These are phyloP conservation scores for Psilocybe mexicana DNA, from an alignment of 1,284 basidiomycete genomes.

Conservation along the genomic window DNA sequence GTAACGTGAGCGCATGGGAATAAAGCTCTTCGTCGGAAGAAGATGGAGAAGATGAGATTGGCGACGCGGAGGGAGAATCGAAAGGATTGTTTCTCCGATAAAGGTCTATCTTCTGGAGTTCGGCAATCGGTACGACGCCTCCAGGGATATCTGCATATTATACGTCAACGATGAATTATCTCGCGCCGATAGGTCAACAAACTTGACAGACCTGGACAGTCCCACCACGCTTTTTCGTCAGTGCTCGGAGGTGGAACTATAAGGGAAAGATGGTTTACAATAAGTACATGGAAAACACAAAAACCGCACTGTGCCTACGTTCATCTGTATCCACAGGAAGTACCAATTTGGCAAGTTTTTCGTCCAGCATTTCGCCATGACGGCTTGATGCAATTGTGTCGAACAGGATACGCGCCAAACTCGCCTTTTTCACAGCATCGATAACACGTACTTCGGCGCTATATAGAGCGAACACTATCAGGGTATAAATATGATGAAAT, in stretches of 20 bases:
- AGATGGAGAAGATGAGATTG: constrained; percentile 69
- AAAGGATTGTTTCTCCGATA: constrained; percentile 61
- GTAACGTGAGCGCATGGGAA: constrained; percentile 64
- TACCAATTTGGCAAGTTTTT: constrained; percentile 60
- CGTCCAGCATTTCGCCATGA: constrained; percentile 68
- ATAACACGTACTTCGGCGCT: constrained; percentile 76
- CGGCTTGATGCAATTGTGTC: constrained; percentile 59
- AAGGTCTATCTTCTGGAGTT: constrained; percentile 36
- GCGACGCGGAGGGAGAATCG: constrained; percentile 62
- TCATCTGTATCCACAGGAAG: constrained; percentile 42
- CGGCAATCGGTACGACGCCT: constrained; percentile 58
- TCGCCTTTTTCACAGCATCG: constrained; percentile 73
- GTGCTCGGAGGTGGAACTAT: constrained; percentile 79
- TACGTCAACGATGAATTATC: constrained; percentile 8
- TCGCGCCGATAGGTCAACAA: neutral
- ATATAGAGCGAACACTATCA: constrained; percentile 82
- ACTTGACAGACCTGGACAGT: constrained; percentile 52
- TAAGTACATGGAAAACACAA: neutral
- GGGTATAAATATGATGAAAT: constrained; percentile 1
- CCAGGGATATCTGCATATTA: constrained; percentile 55
- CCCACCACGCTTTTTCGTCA: constrained; percentile 78
- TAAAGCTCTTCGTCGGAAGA: constrained; percentile 83
- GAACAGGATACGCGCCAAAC: constrained; percentile 69
- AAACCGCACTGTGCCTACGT: constrained; percentile 21
- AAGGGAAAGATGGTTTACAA: constrained; percentile 4